Evolutionary conservation across 1,284 basidiomycete species (phyloP).

Genomic region (Leccinum insolens): DNA sequence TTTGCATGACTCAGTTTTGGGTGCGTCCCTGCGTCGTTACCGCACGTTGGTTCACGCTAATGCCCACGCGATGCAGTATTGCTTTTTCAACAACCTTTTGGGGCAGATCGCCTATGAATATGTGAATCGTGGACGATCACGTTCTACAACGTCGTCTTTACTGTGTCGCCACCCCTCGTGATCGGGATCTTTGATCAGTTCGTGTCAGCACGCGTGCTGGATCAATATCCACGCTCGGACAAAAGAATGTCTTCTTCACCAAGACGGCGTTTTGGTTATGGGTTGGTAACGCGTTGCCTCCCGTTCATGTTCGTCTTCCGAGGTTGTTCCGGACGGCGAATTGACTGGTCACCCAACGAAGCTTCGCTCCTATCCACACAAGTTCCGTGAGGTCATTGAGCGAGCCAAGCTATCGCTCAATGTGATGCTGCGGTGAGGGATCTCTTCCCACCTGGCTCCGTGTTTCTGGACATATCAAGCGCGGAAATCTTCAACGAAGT

Average conservation of each 20-base stretch:
- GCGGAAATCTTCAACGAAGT: too few relatives aligned
- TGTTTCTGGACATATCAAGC: too few relatives aligned
- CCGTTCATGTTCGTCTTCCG: too few relatives aligned
- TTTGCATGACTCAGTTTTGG: constrained; percentile 99
- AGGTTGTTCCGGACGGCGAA: too few relatives aligned
- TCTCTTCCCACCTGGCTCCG: too few relatives aligned
- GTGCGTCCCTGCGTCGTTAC: constrained; percentile 44
- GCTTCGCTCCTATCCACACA: too few relatives aligned
- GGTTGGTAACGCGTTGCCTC: constrained; percentile 83
- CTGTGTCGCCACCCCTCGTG: constrained; percentile 93
- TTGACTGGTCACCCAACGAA: too few relatives aligned
- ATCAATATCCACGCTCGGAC: constrained; percentile 95
- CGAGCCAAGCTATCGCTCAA: too few relatives aligned
- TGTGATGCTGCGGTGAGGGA: too few relatives aligned
- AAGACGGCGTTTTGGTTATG: constrained; percentile 94
- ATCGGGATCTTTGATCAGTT: constrained; percentile 99
- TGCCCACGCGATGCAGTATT: constrained; percentile 62
- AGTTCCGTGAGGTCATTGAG: too few relatives aligned
- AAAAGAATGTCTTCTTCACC: constrained; percentile 91
- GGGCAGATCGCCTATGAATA: constrained; percentile 87
- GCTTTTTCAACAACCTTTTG: constrained; percentile 98
- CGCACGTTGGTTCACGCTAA: not conserved
- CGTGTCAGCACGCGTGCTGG: constrained; percentile 93
- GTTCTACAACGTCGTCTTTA: constrained; percentile 92
- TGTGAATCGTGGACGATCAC: constrained; percentile 96